Conservation (phyloP, 2,329 filamentous ascomycete species). For the Bipolaris sorokiniana region DNA sequence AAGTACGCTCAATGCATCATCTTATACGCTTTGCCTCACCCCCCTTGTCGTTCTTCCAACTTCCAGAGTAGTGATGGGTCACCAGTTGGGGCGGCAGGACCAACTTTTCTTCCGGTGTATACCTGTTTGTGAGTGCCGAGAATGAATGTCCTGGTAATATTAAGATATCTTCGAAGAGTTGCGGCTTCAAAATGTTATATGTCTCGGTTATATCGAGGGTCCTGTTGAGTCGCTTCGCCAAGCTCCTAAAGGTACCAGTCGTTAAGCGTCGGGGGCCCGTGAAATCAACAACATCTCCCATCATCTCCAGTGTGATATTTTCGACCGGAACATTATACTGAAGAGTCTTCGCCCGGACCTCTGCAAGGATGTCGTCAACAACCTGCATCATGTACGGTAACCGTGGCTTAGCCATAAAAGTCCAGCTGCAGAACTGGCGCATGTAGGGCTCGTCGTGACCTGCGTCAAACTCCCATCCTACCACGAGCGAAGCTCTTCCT, state of each 20-base stretch:
- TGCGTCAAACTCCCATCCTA: constrained; percentile 51
- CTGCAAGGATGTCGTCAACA: constrained; percentile 36
- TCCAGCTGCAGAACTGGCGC: constrained; percentile 42
- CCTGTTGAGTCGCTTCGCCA: constrained; percentile 22
- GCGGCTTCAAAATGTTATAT: constrained; percentile 30
- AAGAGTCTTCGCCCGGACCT: constrained; percentile 15
- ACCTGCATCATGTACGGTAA: constrained; percentile 33
- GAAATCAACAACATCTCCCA: constrained; percentile 40
- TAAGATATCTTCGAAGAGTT: constrained; percentile 37
- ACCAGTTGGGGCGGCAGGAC: constrained; percentile 18
- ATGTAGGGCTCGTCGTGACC: constrained; percentile 24
- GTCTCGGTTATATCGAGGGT: constrained; percentile 25
- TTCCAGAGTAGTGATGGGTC: constrained; percentile 29
- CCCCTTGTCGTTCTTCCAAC: constrained; percentile 30
- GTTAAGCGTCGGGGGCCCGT: constrained; percentile 39
- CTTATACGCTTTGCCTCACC: constrained; percentile 7
- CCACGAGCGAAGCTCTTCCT: constrained; percentile 40
- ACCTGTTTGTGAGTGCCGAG: constrained; percentile 21
- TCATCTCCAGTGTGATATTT: constrained; percentile 26
- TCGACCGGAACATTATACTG: constrained; percentile 23
- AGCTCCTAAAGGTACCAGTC: constrained; percentile 31
- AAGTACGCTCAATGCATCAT: not conserved
- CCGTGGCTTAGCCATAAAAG: constrained; percentile 36
- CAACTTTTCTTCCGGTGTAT: constrained; percentile 9
- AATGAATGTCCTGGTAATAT: constrained; percentile 27